phyloP scores from a whole-genome alignment of 1,284 basidiomycete species.

The Somion occarium region DNA sequence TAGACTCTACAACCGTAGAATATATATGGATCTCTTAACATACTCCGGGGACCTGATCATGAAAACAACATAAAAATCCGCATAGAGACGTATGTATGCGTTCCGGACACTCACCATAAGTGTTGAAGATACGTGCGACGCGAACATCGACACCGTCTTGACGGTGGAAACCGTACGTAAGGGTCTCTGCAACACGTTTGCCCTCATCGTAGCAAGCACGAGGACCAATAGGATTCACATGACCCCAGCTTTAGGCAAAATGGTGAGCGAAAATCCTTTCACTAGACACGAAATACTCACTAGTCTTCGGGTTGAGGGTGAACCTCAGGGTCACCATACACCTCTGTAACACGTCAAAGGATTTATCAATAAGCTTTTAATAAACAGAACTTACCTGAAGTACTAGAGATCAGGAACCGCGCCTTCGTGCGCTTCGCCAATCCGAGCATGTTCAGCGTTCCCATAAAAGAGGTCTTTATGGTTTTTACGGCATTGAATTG shows the following conservation, averaged over 20 bases:
- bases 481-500: slow-evolving; percentile 96
- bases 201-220: slow-evolving; percentile 99
- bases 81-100: background rate
- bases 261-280: slow-evolving; percentile 8
- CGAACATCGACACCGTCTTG: slow-evolving; percentile 95
- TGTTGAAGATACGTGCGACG: slow-evolving; percentile 96
- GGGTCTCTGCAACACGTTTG: slow-evolving; percentile 91
- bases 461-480: slow-evolving; percentile 97
- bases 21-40: too few relatives aligned
- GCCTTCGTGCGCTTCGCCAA: slow-evolving; percentile 98
- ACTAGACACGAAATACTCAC: slow-evolving; percentile 39
- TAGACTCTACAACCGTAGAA: background rate
- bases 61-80: background rate
- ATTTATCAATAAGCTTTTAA: slow-evolving; percentile 4
- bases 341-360: slow-evolving; percentile 49
- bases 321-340: slow-evolving; percentile 96
- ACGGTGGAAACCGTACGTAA: slow-evolving; percentile 92
- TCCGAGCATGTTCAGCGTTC: slow-evolving; percentile 96
- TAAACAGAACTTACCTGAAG: slow-evolving; percentile 58
- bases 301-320: slow-evolving; percentile 96
- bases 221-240: slow-evolving; percentile 96
- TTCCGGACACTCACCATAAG: slow-evolving; percentile 46
- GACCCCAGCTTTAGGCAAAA: slow-evolving; percentile 71
- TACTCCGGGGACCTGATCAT: slow-evolving; percentile 42
- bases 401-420: slow-evolving; percentile 92